phyloP scores from a whole-genome alignment of 2,329 filamentous ascomycete genomes.

The Amauroascus verrucosus region DNA sequence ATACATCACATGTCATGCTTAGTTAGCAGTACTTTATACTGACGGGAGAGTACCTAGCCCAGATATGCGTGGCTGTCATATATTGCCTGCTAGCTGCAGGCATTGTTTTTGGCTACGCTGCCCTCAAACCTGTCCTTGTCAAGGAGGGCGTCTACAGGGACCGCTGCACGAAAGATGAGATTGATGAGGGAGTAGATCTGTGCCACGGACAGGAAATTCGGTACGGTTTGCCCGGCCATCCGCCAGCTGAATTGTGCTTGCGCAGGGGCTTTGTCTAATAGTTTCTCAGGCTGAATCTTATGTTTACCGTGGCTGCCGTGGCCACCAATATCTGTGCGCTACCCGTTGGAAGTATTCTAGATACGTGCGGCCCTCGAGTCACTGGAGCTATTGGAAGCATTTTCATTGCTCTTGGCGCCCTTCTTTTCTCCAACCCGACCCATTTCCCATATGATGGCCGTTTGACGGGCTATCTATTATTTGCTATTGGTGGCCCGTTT shows the following conservation, averaged over 20 bases:
- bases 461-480: conserved; percentile 61
- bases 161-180: conserved; percentile 47
- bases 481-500: conserved; percentile 70
- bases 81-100: conserved; percentile 71
- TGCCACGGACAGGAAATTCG: conserved; percentile 51
- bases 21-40: too few relatives aligned
- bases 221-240: conserved; percentile 20
- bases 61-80: conserved; percentile 57
- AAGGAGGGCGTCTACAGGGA: conserved; percentile 60
- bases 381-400: conserved; percentile 61
- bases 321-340: conserved; percentile 79
- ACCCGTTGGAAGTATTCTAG: conserved; percentile 74
- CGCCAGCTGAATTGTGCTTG: not conserved
- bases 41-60: conserved; percentile 39
- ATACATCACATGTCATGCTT: not conserved
- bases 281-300: conserved; percentile 59
- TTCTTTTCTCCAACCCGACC: conserved; percentile 60
- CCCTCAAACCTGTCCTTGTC: conserved; percentile 71
- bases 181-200: conserved; percentile 41
- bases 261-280: conserved; percentile 12
- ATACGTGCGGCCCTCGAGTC: conserved; percentile 67
- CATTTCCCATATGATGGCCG: conserved; percentile 62
- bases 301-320: conserved; percentile 86
- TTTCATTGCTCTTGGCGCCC: conserved; percentile 58
- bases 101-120: conserved; percentile 74